phyloP scores from a whole-genome alignment of 164 flowering plant genomes.

The Amborella trichopoda region DNA sequence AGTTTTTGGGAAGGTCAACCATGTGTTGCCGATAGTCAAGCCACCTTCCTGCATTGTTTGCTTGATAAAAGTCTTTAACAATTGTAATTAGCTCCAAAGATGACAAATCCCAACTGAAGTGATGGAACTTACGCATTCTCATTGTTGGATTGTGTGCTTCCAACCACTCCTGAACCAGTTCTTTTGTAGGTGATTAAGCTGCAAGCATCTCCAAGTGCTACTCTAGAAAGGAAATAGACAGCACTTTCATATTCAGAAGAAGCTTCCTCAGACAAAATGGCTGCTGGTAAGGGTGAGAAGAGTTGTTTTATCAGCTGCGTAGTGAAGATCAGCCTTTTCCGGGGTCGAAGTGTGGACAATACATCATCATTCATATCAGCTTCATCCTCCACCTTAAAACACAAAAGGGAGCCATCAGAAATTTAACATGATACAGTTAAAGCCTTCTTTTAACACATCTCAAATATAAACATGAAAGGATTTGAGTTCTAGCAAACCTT shows the following conservation, averaged over 20 bases:
- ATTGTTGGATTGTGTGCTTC: conserved; percentile 6
- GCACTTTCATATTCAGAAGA: conserved; percentile 28
- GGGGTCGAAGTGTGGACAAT: conserved; percentile 23
- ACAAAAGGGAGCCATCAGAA: not conserved
- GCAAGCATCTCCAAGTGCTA: conserved; percentile 74
- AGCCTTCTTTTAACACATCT: not conserved
- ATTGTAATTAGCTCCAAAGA: too few species aligned
- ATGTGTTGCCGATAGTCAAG: too few species aligned
- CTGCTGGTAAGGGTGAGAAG: conserved; percentile 38
- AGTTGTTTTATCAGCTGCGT: conserved; percentile 76
- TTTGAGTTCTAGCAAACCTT: conserved; percentile 30
- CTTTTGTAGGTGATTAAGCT: conserved; percentile 18
- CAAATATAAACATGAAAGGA: not conserved
- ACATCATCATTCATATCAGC: conserved; percentile 30
- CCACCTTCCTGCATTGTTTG: too few species aligned
- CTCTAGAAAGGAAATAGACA: conserved; percentile 37
- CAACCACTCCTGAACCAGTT: conserved; percentile 20
- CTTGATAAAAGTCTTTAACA: too few species aligned
- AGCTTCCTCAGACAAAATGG: conserved; percentile 43
- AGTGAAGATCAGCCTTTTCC: conserved; percentile 56
- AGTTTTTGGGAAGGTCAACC: too few species aligned
- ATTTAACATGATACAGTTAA: not conserved
- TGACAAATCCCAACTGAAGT: too few species aligned
- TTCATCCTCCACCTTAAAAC: conserved; percentile 43
- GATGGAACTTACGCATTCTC: conserved; percentile 35